A percentile compares a stretch with the other conserved stretches of the same genome.
These are phyloP conservation scores for Podospora anserina DNA, from an alignment of 495 filamentous ascomycete genomes.

Conservation along the genomic window DNA sequence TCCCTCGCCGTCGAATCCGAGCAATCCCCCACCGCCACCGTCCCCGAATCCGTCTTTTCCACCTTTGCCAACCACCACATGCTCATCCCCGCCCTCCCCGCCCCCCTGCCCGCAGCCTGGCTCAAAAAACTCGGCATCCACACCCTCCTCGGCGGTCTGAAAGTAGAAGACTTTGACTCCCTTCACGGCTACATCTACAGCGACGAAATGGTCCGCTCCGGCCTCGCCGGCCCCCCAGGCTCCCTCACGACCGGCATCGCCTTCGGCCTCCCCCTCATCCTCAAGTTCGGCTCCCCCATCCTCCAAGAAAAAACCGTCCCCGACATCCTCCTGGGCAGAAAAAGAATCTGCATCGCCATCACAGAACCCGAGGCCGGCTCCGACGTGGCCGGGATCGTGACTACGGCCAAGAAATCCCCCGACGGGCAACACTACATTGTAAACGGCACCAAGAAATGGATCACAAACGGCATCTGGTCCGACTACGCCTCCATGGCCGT, in stretches of 20 bases:
- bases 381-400: slow-evolving; percentile 68
- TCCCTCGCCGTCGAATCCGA: slow-evolving; percentile 67
- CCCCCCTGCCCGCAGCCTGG: slow-evolving; percentile 65
- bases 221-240: slow-evolving; percentile 57
- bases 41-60: slow-evolving; percentile 60
- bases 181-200: slow-evolving; percentile 64
- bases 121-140: slow-evolving; percentile 61
- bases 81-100: slow-evolving; percentile 61
- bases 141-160: slow-evolving; percentile 61
- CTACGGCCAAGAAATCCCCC: slow-evolving; percentile 59
- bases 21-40: slow-evolving; percentile 52
- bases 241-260: slow-evolving; percentile 65
- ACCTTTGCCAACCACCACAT: slow-evolving; percentile 61
- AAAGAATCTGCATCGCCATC: slow-evolving; percentile 70
- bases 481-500: slow-evolving; percentile 72
- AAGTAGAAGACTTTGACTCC: slow-evolving; percentile 73
- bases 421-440: slow-evolving; percentile 61
- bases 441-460: slow-evolving; percentile 81
- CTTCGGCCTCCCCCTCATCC: slow-evolving; percentile 66
- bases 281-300: slow-evolving; percentile 60
- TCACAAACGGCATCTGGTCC: slow-evolving; percentile 75
- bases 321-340: slow-evolving; percentile 62
- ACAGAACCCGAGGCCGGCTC: slow-evolving; percentile 71
- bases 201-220: slow-evolving; percentile 67
- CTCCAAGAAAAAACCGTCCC: slow-evolving; percentile 64